phyloP scores from a whole-genome alignment of 2,329 filamentous ascomycete species.

The Calonectria fujianensis region DNA sequence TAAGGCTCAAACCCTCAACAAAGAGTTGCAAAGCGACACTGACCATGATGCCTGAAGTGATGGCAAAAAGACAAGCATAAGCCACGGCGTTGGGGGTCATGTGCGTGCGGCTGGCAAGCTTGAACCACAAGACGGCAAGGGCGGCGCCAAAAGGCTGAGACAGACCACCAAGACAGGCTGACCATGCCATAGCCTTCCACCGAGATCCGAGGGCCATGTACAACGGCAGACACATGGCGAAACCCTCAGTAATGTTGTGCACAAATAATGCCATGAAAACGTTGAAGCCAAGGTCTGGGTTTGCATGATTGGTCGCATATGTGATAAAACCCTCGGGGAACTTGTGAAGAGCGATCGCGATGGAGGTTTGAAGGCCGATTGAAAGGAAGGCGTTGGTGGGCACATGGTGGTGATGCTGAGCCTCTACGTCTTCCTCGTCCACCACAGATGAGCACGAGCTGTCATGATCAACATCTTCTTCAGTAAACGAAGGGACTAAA shows the following conservation, averaged over 20 bases:
- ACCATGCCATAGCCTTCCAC: constrained; percentile 88
- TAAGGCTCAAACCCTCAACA: constrained; percentile 88
- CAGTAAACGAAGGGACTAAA: constrained; percentile 53
- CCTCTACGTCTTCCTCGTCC: constrained; percentile 68
- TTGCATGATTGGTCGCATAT: constrained; percentile 97
- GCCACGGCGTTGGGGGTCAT: constrained; percentile 72
- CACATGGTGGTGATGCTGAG: constrained; percentile 92
- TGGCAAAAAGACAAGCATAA: constrained; percentile 89
- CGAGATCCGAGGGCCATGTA: constrained; percentile 92
- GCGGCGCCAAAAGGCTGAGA: constrained; percentile 91
- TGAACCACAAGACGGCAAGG: constrained; percentile 91
- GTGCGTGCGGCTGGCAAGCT: constrained; percentile 74
- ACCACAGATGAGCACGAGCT: constrained; percentile 55
- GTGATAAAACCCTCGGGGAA: constrained; percentile 92
- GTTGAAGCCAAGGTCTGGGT: constrained; percentile 88
- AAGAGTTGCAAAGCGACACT: constrained; percentile 94
- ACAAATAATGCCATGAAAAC: constrained; percentile 98
- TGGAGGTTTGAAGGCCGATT: constrained; percentile 95
- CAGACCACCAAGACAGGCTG: constrained; percentile 87
- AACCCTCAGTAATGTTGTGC: constrained; percentile 98
- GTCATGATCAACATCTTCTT: constrained; percentile 49
- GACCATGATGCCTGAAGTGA: constrained; percentile 95
- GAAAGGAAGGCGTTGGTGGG: constrained; percentile 94
- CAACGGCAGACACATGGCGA: constrained; percentile 92
- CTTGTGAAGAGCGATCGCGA: constrained; percentile 97